Conservation (phyloP, 495 filamentous ascomycete species). For the Neurospora tetrasperma region DNA sequence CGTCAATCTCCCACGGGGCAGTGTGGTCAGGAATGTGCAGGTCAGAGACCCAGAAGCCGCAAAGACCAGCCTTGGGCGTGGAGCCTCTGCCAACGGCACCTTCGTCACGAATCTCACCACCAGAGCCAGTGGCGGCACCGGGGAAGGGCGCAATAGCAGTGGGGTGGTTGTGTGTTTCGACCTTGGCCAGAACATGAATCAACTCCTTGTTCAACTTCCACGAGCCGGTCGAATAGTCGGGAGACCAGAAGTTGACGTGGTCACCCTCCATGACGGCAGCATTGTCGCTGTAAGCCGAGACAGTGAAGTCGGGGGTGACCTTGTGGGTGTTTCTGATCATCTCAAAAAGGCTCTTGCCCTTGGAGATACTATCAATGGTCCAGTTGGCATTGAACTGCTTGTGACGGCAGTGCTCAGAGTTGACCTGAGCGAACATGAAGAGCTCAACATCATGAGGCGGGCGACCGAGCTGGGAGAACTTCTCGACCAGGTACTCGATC, state of each 20-base stretch:
- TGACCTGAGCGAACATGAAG: slow-evolving; percentile 98
- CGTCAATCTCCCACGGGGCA: slow-evolving; percentile 82
- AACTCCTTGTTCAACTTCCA: slow-evolving; percentile 83
- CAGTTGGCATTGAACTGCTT: slow-evolving; percentile 93
- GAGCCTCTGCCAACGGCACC: slow-evolving; percentile 90
- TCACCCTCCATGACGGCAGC: slow-evolving; percentile 82
- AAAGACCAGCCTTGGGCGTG: slow-evolving; percentile 82
- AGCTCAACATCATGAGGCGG: slow-evolving; percentile 85
- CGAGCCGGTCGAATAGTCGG: slow-evolving; percentile 68
- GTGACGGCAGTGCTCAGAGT: slow-evolving; percentile 67
- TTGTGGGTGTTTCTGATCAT: slow-evolving; percentile 96
- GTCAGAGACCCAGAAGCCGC: slow-evolving; percentile 90
- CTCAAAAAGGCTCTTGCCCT: slow-evolving; percentile 69
- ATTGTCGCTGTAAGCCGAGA: slow-evolving; percentile 97
- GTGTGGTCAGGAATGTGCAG: slow-evolving; percentile 71
- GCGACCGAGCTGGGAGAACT: slow-evolving; percentile 64
- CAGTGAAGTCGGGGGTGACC: slow-evolving; percentile 60
- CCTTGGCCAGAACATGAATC: slow-evolving; percentile 85
- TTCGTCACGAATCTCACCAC: slow-evolving; percentile 91
- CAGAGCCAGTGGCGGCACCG: slow-evolving; percentile 88
- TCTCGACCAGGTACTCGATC: slow-evolving; percentile 85
- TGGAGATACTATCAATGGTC: slow-evolving; percentile 85
- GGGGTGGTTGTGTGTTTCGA: slow-evolving; percentile 97
- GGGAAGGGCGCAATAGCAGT: slow-evolving; percentile 81
- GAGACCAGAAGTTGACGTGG: slow-evolving; percentile 71